Base-by-base conservation (phyloP, 139 green algal species). In the Chlorella sorokiniana region DNA sequence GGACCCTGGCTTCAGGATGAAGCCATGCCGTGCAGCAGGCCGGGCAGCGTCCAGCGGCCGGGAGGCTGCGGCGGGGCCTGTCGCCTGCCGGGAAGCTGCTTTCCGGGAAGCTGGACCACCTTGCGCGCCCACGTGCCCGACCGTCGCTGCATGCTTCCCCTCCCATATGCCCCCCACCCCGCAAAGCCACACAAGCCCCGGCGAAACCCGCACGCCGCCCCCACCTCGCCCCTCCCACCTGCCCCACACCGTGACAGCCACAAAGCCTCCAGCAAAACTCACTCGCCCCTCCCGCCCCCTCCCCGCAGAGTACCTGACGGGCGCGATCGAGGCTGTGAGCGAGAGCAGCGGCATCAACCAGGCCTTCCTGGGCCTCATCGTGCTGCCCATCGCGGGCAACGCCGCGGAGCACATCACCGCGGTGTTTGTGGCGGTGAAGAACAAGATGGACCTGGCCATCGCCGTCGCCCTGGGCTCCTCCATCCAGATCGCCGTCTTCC, bases 401-500 rank as follows among this genome's bases (percentile, higher is more conserved):
- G 94, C 94, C 14, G 94, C 90, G 41, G 95, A 97, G 86, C 95
- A 98, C 88, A 93, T 97, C 69, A 95, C 90, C 8, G 79, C 95
- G 0, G 88, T 98, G n/a, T 89, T 97, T 67, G 95, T 98, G 79
- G 94, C 95, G 4, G 85, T 93, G 37, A 96, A 96, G 75, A 91
- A 96, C 88, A 97, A 97, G 83, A 97, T 98, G 94, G 94, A 97
- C 85, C 87, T 97, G 38, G 90, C 92, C 6, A 93, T 98, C n/a
- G 91, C 89, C 0, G 85, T 98, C 29, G 95, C 93, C 4, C 84
- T 97, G 33, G 94, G 94, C 37, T 93, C 86, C 5, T 95, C 89
- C 69, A 95, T 96, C 52, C 94, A 91, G 90, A 97, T 98, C 61
- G 91, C 94, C 3, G 85, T 95, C 18, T 96, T 98, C 84, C 94